Base-by-base conservation (phyloP, 306 rosid genomes). In the Castanopsis chinensis region DNA sequence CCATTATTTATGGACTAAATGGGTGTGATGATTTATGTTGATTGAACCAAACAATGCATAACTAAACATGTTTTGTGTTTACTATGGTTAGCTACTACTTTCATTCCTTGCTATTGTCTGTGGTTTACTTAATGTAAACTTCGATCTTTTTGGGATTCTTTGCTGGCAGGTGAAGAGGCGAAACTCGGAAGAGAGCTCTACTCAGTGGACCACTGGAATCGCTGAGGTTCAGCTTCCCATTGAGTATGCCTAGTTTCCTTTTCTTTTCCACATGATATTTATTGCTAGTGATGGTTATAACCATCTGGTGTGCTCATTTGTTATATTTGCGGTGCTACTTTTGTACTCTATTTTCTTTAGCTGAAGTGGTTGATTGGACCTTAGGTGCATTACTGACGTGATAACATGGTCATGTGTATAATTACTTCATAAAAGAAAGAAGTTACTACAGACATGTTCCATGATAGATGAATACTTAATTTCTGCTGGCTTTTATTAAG, bases 131-230 rank as follows among this genome's bases (percentile, higher is more conserved):
- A 63, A 21, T 71, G 4, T n/a, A 28, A 69, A 30, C 55, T 60
- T 61, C 8, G 5, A 56, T 56, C 4, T 4, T 30, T 64, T 35
- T 52, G 3, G 49, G 37, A 30, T 13, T 55, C 15, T 86, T 74
- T 59, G 37, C 28, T 79, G 55, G 81, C 86, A 94, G 99, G 99
- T 94, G 54, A 95, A 95, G 80, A 91, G 85, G 73, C 82, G 98
- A 65, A 93, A 93, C 85, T 93, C 99, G 5, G 97, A 91, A 85
- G 99, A 95, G 83, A 93, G 99, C 83, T 95, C 99, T 56, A 95
- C 98, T 41, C 99, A 93, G 83, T 95, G 99, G 99, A 95, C 99
- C 65, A 95, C 99, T 76, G 99, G 98, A 74, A 95, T 95, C 52
- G 99, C 99, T 1, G 99, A 95, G 93, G 72, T 95, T 73, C 99